Evolutionary conservation across 2,329 filamentous ascomycete species (phyloP), one percentile per base, ranked within the genome.

Genomic region (Paecilomyces variotii): DNA sequence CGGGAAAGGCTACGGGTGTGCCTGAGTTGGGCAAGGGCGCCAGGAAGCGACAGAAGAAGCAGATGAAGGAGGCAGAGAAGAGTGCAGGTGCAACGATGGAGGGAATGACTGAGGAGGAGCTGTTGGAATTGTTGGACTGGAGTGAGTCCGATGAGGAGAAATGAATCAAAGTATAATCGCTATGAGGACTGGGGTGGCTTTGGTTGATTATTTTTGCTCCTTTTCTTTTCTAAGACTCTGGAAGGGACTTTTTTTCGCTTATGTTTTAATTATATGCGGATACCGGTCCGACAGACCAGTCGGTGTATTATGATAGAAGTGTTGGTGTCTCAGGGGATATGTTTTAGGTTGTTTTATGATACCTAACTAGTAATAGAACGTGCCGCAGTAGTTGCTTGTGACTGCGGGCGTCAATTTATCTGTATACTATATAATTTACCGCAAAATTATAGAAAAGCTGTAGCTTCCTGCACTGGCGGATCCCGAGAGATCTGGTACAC

Each of bases 31-130:
- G 87, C 34, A 83, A 84, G 74, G 86, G 83, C 74, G 86, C 87
- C 27, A 78, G 86, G 64, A 80, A 83, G 69, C 81, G 86, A 65
- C 86, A 89, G 76, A 79, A 85, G 64, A 79, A 80, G 60, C 79
- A 86, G 73, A 77, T 88, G 59, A 84, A 84, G 77, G 81, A 78
- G 35, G 79, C 84, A 63, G 85, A 88, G 63, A 78, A 83, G 75
- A 72, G 75, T 64, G 79, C 83, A 32, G 7, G 30, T 2, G 30
- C 7, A 67, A n/a, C 35, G 35, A 45, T 14, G 10, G 86, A 85
- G 63, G 83, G 85, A 60, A 82, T 87, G 62, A 84, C 86, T 64
- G 86, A 89, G 71, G 86, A 87, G 78, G 87, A 90, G 68, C 87
- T 91, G 64, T 81, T 84, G 66, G 85, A 90, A 72, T 84, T 86